Percentiles rank a stretch among this genome's conserved stretches.
Evolutionary conservation across 306 rosid genomes (phyloP).

Genomic region (Quercus berberidifolia): DNA sequence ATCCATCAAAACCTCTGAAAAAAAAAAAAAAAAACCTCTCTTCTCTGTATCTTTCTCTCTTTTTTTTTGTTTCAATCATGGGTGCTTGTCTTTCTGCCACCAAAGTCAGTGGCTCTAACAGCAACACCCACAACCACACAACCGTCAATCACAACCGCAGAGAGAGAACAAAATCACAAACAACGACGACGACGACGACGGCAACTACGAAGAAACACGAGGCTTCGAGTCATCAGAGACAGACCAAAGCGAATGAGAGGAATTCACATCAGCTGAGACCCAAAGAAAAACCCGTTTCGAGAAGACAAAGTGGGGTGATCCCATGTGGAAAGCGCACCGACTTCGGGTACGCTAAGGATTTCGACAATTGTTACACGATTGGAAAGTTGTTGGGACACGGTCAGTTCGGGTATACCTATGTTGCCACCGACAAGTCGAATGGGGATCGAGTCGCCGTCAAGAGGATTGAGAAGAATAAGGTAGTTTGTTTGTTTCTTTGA

Average conservation of each 20-base stretch:
- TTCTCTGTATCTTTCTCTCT: not conserved
- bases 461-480: constrained; percentile 89
- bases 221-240: constrained; percentile 25
- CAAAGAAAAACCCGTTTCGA: constrained; percentile 26
- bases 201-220: constrained; percentile 8
- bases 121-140: constrained; percentile 24
- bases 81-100: constrained; percentile 55
- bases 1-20: constrained; percentile 30
- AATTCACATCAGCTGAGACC: constrained; percentile 27
- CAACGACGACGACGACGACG: constrained; percentile 2
- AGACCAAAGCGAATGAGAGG: constrained; percentile 32
- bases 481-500: constrained; percentile 15
- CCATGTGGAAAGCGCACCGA: constrained; percentile 95
- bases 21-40: not conserved
- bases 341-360: constrained; percentile 83
- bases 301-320: constrained; percentile 41
- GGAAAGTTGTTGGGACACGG: constrained; percentile 96
- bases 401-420: constrained; percentile 95
- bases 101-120: constrained; percentile 55
- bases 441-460: constrained; percentile 98
- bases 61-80: constrained; percentile 28
- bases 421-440: constrained; percentile 64
- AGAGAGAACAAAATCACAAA: constrained; percentile 10
- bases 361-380: constrained; percentile 54
- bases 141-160: constrained; percentile 35